Percentiles rank a stretch among this genome's conserved stretches.
Conservation (phyloP, 179 eudicot genomes). For the Patellifolia procumbens region DNA sequence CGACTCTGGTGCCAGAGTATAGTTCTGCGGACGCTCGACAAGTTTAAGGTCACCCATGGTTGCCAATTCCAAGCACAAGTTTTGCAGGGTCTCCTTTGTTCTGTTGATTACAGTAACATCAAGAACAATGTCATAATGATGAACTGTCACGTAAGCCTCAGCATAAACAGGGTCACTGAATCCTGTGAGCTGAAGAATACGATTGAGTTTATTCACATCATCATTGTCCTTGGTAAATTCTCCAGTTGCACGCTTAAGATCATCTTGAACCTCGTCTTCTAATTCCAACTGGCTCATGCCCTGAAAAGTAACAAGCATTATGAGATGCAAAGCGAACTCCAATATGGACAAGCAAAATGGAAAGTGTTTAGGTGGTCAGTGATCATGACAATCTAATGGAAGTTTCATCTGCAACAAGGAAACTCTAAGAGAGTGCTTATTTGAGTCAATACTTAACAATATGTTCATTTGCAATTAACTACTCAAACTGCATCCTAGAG, state of each 20-base stretch:
- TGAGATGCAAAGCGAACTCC: neutral
- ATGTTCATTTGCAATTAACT: neutral
- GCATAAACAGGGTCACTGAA: slow-evolving; percentile 97
- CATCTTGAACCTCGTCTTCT: slow-evolving; percentile 84
- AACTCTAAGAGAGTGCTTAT: neutral
- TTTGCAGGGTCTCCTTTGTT: slow-evolving; percentile 91
- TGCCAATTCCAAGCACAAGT: slow-evolving; percentile 91
- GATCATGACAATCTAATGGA: too few species aligned
- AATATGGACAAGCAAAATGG: neutral
- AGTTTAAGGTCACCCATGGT: slow-evolving; percentile 99
- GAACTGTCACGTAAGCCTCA: slow-evolving; percentile 82
- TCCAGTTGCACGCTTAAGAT: slow-evolving; percentile 79
- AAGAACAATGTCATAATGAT: slow-evolving; percentile 83
- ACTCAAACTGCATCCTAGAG: neutral
- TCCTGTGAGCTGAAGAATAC: slow-evolving; percentile 97
- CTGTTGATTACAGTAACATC: slow-evolving; percentile 82
- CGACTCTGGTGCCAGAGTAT: slow-evolving; percentile 93
- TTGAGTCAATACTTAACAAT: slow-evolving; percentile 5
- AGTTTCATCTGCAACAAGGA: neutral
- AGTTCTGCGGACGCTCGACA: slow-evolving; percentile 95
- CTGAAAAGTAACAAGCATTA: slow-evolving; percentile 32
- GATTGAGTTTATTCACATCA: slow-evolving; percentile 84
- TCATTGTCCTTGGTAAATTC: slow-evolving; percentile 73
- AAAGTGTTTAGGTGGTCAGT: neutral
- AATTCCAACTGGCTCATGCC: slow-evolving; percentile 85